phyloP scores from a whole-genome alignment of 2,329 filamentous ascomycete species.

The Diaporthe sp. region DNA sequence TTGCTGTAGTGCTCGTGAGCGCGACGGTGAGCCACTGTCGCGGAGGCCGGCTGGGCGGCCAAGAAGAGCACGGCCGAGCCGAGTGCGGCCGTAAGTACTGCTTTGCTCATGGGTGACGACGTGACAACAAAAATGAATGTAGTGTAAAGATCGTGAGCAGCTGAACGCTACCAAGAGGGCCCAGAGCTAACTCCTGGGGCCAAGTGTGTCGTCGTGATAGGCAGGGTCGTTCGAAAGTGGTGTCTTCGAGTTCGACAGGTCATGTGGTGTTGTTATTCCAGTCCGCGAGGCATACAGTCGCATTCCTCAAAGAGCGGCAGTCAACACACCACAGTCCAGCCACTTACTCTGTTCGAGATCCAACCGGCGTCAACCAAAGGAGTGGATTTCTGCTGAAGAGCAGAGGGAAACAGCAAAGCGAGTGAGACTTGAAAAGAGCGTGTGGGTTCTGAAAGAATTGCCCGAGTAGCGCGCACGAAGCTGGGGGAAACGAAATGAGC shows the following conservation, averaged over 20 bases:
- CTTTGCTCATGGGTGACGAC: conserved; percentile 65
- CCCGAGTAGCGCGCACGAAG: conserved; percentile 12
- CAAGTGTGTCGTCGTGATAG: conserved; percentile 13
- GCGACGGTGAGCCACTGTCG: conserved; percentile 55
- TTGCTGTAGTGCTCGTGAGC: conserved; percentile 49
- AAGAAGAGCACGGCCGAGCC: conserved; percentile 64
- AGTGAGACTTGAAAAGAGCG: conserved; percentile 3
- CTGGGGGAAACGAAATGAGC: conserved; percentile 31
- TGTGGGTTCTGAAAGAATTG: conserved; percentile 34
- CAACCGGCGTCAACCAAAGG: conserved; percentile 30
- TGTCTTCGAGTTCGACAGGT: conserved; percentile 34
- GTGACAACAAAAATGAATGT: conserved; percentile 37
- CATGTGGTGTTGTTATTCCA: conserved; percentile 33
- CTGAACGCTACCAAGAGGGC: conserved; percentile 33
- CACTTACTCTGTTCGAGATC: conserved; percentile 22
- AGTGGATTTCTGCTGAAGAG: conserved; percentile 36
- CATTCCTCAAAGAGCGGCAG: conserved; percentile 35
- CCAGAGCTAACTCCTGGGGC: not conserved
- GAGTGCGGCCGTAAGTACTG: conserved; percentile 63
- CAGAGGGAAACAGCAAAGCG: conserved; percentile 21
- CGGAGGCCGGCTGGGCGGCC: conserved; percentile 56
- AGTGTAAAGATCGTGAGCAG: conserved; percentile 41
- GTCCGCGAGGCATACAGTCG: conserved; percentile 31
- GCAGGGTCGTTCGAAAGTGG: not conserved
- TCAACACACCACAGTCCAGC: conserved; percentile 25